Conservation (phyloP, 164 flowering plant genomes). For the Liriodendron chinense region DNA sequence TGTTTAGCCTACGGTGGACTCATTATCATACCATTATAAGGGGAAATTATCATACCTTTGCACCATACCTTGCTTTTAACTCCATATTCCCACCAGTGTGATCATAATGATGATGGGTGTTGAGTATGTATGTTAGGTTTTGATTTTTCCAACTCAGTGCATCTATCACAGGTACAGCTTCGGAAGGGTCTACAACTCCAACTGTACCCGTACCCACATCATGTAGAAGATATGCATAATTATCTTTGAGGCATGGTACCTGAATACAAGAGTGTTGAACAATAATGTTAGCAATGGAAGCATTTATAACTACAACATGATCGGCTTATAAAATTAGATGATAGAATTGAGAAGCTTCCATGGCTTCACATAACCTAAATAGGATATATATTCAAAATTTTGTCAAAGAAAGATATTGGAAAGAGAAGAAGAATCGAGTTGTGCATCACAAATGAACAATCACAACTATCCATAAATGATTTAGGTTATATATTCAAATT, state of each 20-base stretch:
- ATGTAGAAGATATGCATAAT: conserved; percentile 90
- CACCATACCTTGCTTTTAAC: conserved; percentile 92
- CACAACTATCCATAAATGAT: too few species aligned
- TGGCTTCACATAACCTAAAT: not conserved
- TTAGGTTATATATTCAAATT: too few species aligned
- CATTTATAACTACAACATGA: too few species aligned
- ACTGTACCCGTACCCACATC: conserved; percentile 89
- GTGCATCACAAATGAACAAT: too few species aligned
- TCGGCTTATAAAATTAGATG: not conserved
- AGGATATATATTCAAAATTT: not conserved
- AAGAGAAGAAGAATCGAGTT: not conserved
- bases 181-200: conserved; percentile 98
- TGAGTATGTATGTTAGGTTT: conserved; percentile 81
- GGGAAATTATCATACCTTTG: conserved; percentile 64
- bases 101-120: conserved; percentile 97
- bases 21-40: not conserved
- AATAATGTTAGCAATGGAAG: not conserved
- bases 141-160: conserved; percentile 64
- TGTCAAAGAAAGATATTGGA: not conserved
- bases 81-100: conserved; percentile 97
- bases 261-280: conserved; percentile 19
- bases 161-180: conserved; percentile 76
- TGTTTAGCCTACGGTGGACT: not conserved
- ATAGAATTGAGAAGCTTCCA: not conserved
- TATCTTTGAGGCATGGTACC: conserved; percentile 93